A percentile compares a stretch with the other conserved stretches of the same genome.
Conservation (phyloP, 495 filamentous ascomycete species). For the Trichoderma reesei region DNA sequence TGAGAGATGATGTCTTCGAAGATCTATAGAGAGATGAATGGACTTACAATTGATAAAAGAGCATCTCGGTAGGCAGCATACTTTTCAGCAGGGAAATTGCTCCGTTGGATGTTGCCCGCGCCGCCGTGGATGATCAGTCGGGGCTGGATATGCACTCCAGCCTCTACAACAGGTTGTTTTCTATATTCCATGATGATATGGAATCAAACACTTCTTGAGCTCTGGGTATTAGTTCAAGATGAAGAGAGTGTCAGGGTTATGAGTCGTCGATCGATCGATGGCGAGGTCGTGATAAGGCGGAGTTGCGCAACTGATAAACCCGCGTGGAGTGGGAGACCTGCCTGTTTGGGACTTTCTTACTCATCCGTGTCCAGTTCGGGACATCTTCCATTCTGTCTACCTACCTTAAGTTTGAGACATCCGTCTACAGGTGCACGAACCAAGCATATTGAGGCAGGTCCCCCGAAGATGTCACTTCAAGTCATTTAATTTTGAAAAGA, state of each 20-base stretch:
- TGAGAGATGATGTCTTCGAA: constrained; percentile 5
- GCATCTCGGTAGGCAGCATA: constrained; percentile 52
- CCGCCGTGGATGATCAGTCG: constrained; percentile 83
- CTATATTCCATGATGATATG: constrained; percentile 23
- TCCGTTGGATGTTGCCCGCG: constrained; percentile 66
- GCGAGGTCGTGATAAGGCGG: background rate
- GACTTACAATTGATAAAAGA: constrained; percentile 49
- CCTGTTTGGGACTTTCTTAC: background rate
- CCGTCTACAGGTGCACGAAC: too few species aligned
- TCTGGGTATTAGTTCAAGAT: too few species aligned
- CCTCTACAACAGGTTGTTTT: constrained; percentile 8
- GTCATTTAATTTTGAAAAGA: background rate
- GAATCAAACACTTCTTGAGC: too few species aligned
- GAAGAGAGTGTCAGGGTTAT: too few species aligned
- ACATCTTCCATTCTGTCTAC: background rate
- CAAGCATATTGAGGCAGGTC: background rate
- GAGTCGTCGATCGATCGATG: too few species aligned
- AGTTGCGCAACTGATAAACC: background rate
- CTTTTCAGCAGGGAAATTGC: constrained; percentile 51
- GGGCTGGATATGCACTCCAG: constrained; percentile 41
- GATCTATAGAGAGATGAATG: too few species aligned
- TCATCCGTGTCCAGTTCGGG: background rate
- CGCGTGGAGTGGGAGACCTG: background rate
- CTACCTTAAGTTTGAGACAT: too few species aligned
- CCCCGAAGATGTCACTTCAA: background rate